phyloP scores from a whole-genome alignment of 129 eudicot genomes.

The Logfia minima region DNA sequence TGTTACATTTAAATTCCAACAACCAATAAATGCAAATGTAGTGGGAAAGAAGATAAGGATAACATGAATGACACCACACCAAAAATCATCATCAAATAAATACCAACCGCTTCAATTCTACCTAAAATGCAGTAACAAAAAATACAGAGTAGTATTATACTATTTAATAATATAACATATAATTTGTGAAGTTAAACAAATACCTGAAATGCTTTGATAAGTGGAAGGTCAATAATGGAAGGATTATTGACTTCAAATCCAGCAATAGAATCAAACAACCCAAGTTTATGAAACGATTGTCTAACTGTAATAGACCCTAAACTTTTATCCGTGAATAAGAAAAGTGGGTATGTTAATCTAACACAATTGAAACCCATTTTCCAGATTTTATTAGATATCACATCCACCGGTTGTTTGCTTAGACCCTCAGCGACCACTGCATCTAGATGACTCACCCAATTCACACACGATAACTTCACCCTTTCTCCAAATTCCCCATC shows the following conservation, averaged over 20 bases:
- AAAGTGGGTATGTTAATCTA: slow-evolving; percentile 80
- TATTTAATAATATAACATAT: background rate
- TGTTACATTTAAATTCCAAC: background rate
- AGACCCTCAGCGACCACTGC: slow-evolving; percentile 86
- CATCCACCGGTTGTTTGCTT: slow-evolving; percentile 74
- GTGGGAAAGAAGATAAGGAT: too few relatives aligned
- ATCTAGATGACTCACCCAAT: slow-evolving; percentile 81
- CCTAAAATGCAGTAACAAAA: too few relatives aligned
- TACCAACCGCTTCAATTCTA: too few relatives aligned
- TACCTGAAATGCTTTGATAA: slow-evolving; percentile 83
- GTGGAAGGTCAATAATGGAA: slow-evolving; percentile 58
- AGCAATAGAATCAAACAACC: slow-evolving; percentile 50
- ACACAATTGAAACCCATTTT: slow-evolving; percentile 84
- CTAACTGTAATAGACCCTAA: slow-evolving; percentile 61
- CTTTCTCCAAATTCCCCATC: slow-evolving; percentile 48
- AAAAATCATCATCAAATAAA: too few relatives aligned
- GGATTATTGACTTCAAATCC: slow-evolving; percentile 82
- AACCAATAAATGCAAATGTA: too few relatives aligned
- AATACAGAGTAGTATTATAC: too few relatives aligned
- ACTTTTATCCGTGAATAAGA: slow-evolving; percentile 54
- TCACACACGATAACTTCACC: slow-evolving; percentile 79
- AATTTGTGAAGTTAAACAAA: background rate
- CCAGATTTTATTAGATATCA: slow-evolving; percentile 50
- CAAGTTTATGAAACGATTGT: slow-evolving; percentile 60
- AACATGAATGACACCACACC: too few relatives aligned